Evolutionary conservation across 2,329 filamentous ascomycete genomes (phyloP).

Genomic region (Trichoderma breve): DNA sequence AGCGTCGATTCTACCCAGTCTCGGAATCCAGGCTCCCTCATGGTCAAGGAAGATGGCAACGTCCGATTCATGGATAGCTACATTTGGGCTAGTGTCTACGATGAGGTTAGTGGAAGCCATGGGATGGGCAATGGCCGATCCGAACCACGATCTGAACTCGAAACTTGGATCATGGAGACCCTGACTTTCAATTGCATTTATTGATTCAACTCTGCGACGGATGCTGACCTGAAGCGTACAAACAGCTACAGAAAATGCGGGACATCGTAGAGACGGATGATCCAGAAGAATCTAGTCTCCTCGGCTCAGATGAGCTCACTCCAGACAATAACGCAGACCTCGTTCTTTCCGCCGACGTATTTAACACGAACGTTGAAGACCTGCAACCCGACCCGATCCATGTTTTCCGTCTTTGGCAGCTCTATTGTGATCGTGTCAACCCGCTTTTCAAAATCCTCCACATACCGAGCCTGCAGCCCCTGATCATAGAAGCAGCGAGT

Average conservation of each 20-base stretch:
- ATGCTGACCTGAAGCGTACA: not conserved
- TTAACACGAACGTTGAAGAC: conserved; percentile 42
- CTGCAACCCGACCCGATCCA: conserved; percentile 65
- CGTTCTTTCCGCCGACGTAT: conserved; percentile 44
- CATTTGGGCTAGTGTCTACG: conserved; percentile 52
- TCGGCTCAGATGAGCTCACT: conserved; percentile 49
- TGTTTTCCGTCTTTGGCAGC: conserved; percentile 71
- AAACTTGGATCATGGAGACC: not conserved
- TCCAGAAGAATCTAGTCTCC: conserved; percentile 46
- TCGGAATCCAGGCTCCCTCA: conserved; percentile 51
- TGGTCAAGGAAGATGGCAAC: conserved; percentile 54
- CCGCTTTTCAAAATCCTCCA: conserved; percentile 72
- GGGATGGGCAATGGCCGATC: not conserved
- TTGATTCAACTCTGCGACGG: conserved; percentile 19
- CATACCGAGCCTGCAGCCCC: conserved; percentile 64
- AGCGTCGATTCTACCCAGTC: conserved; percentile 32
- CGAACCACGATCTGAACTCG: not conserved
- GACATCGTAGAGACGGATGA: conserved; percentile 54
- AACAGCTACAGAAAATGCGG: conserved; percentile 56
- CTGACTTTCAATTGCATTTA: not conserved
- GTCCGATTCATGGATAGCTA: conserved; percentile 58
- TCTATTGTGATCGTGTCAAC: conserved; percentile 71
- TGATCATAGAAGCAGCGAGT: conserved; percentile 61
- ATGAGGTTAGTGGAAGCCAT: conserved; percentile 46
- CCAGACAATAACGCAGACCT: conserved; percentile 55